A percentile compares a stretch with the other conserved stretches of the same genome.
These are phyloP conservation scores for Apiotrichum porosum DNA, from an alignment of 1,284 basidiomycete species.

Conservation along the genomic window DNA sequence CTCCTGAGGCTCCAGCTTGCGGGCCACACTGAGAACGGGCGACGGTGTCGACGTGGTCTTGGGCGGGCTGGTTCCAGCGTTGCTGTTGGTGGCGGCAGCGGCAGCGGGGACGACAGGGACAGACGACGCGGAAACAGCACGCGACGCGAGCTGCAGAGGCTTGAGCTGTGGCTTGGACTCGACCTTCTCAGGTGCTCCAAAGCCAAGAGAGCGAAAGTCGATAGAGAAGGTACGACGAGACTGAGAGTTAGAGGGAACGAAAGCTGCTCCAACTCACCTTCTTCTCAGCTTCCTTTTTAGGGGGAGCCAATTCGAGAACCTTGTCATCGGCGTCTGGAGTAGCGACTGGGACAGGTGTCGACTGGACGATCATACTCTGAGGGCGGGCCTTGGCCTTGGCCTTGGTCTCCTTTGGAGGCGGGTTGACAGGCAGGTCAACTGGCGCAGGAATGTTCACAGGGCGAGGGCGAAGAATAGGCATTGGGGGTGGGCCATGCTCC, in stretches of 20 bases:
- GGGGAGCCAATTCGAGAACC: no score
- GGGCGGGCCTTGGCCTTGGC: constrained; percentile 2
- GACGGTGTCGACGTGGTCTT: constrained; percentile 56
- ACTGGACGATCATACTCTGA: constrained; percentile 9
- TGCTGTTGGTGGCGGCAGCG: neutral
- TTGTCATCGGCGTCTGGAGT: no score
- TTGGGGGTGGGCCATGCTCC: constrained; percentile 2
- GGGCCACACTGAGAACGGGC: constrained; percentile 16
- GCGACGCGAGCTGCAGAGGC: constrained; percentile 28
- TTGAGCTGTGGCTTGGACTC: constrained; percentile 26
- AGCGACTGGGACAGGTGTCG: constrained; percentile 1
- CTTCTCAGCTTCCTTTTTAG: constrained; percentile 7
- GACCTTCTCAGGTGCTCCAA: constrained; percentile 24
- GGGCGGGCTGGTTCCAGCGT: neutral
- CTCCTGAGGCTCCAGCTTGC: constrained; percentile 56
- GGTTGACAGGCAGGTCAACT: no score
- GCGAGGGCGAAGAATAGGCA: neutral
- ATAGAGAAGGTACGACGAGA: constrained; percentile 44
- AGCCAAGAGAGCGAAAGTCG: constrained; percentile 44
- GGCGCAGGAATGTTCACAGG: neutral
- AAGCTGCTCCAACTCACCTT: constrained; percentile 28
- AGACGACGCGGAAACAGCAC: constrained; percentile 9
- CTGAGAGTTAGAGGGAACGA: constrained; percentile 8
- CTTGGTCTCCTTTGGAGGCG: no score
- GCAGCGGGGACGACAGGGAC: no score